Evolutionary conservation across 441 rosid genomes (phyloP).

Genomic region (Breynia disticha): DNA sequence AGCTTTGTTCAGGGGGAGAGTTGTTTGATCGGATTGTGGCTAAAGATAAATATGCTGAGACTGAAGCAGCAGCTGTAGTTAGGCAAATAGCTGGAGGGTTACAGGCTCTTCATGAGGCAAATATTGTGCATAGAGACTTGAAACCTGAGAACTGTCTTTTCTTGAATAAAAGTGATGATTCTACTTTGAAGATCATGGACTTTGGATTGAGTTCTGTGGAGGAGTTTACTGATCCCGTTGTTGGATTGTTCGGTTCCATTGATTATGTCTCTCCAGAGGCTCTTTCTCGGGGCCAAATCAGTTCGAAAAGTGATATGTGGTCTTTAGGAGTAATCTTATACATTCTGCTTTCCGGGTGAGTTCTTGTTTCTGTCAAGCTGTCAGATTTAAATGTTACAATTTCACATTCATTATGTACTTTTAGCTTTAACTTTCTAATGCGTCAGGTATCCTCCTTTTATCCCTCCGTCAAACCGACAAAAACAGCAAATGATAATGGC

Average conservation of each 20-base stretch:
- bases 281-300: slow-evolving; percentile 52
- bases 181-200: slow-evolving; percentile 67
- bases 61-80: slow-evolving; percentile 48
- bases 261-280: slow-evolving; percentile 73
- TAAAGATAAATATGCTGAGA: slow-evolving; percentile 36
- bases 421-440: background rate
- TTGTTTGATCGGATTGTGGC: slow-evolving; percentile 55
- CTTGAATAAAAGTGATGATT: slow-evolving; percentile 34
- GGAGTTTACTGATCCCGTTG: slow-evolving; percentile 63
- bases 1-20: slow-evolving; percentile 62
- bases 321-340: slow-evolving; percentile 61
- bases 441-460: slow-evolving; percentile 62
- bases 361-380: background rate
- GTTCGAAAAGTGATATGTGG: slow-evolving; percentile 59
- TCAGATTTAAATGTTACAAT: background rate
- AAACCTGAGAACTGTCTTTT: slow-evolving; percentile 71
- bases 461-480: slow-evolving; percentile 55
- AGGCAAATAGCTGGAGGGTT: slow-evolving; percentile 55
- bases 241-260: slow-evolving; percentile 66
- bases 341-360: slow-evolving; percentile 60
- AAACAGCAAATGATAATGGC: slow-evolving; percentile 60
- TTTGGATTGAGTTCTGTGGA: slow-evolving; percentile 68
- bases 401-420: background rate
- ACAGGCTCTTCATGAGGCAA: slow-evolving; percentile 39
- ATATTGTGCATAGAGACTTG: slow-evolving; percentile 63